Evolutionary conservation across 352 stramenopile species (phyloP).

Genomic region (Phytopythium boreale): DNA sequence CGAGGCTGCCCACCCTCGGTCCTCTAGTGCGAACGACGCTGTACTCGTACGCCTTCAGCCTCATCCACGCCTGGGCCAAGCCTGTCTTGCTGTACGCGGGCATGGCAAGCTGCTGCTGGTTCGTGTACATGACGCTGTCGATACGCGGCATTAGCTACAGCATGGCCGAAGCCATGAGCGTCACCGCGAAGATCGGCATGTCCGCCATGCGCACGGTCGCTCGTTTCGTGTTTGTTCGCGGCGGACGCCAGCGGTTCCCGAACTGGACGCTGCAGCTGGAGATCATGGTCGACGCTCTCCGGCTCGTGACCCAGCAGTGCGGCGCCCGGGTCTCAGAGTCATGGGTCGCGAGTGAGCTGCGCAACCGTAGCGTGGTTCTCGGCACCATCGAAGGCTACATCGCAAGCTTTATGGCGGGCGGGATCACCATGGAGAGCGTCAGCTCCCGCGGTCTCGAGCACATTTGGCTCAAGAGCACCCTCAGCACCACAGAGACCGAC

Average conservation of each 20-base stretch:
- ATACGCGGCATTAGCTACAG: not conserved
- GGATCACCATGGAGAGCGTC: constrained; percentile 13
- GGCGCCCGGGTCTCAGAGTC: constrained; percentile 18
- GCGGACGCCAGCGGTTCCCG: constrained; percentile 23
- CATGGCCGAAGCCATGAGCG: not conserved
- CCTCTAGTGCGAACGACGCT: not conserved
- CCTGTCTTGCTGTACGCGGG: not conserved
- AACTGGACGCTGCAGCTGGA: constrained; percentile 36
- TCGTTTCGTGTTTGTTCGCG: constrained; percentile 5
- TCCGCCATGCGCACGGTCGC: not conserved
- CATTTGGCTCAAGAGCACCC: constrained; percentile 19
- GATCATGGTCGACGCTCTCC: constrained; percentile 18
- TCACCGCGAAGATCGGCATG: not conserved
- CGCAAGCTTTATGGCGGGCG: constrained; percentile 7
- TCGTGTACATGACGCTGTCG: not conserved
- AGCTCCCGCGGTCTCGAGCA: constrained; percentile 24
- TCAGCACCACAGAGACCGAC: not conserved
- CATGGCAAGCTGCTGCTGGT: not conserved
- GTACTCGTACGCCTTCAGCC: not conserved
- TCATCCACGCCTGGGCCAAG: not conserved
- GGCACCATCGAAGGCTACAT: constrained; percentile 19
- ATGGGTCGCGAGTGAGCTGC: constrained; percentile 16
- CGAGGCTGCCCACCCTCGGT: not conserved
- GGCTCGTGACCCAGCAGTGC: constrained; percentile 16
- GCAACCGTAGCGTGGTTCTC: constrained; percentile 17